Evolutionary conservation across 176 grass and related monocot genomes (phyloP).

Genomic region (Hordeum vulgare): MorexV3_pseudomolecules_assembly NC_058521.1:20231416-20231915

Average conservation of each 20-base stretch:
- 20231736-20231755: not conserved
- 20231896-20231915: not conserved
- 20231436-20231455: no score
- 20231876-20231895: not conserved
- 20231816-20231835: not conserved
- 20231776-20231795: not conserved
- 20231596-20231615: no score
- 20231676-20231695: not conserved
- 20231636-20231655: not conserved
- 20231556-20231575: no score
- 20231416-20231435: no score
- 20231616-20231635: no score
- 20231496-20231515: no score
- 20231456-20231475: no score
- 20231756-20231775: not conserved
- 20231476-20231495: no score
- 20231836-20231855: not conserved
- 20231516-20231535: no score
- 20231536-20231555: no score
- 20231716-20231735: not conserved
- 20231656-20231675: not conserved
- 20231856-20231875: not conserved
- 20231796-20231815: not conserved
- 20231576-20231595: no score
- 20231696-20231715: not conserved